phyloP scores from a whole-genome alignment of 768 basidiomycete species.

The Royoungia palumana region DNA sequence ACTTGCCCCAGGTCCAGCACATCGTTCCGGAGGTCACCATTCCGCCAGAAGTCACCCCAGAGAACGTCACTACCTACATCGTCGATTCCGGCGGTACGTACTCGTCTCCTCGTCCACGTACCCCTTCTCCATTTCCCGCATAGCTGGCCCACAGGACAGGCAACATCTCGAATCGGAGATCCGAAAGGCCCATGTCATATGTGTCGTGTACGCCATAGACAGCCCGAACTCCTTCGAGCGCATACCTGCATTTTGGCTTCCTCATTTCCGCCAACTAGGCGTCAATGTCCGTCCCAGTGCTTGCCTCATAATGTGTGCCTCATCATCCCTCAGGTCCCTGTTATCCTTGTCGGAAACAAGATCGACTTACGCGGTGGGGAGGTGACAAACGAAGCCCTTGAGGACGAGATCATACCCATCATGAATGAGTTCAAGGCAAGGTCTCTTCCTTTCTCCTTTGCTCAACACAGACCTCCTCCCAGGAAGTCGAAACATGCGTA shows the following conservation, averaged over 20 bases:
- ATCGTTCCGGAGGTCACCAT: constrained; percentile 97
- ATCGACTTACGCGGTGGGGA: constrained; percentile 92
- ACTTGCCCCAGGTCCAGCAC: constrained; percentile 72
- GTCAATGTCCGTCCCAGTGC: constrained; percentile 69
- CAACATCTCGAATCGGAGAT: constrained; percentile 92
- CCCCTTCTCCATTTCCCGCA: constrained; percentile 8
- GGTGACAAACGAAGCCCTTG: constrained; percentile 90
- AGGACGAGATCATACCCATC: constrained; percentile 93
- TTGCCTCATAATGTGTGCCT: constrained; percentile 1
- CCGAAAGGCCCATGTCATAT: constrained; percentile 96
- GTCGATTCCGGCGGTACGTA: constrained; percentile 91
- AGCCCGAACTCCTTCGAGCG: constrained; percentile 95
- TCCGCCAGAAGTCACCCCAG: constrained; percentile 94
- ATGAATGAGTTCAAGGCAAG: constrained; percentile 98
- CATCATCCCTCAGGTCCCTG: constrained; percentile 65
- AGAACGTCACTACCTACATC: constrained; percentile 97
- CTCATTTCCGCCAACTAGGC: constrained; percentile 89
- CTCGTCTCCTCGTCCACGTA: neutral
- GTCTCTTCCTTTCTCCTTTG: constrained; percentile 2
- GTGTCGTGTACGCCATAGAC: constrained; percentile 96
- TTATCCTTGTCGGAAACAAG: constrained; percentile 97
- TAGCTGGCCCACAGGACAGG: constrained; percentile 84
- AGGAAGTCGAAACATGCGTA: constrained; percentile 99
- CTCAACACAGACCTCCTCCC: constrained; percentile 7
- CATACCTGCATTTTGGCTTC: constrained; percentile 97